Evolutionary conservation across 345 rosid genomes (phyloP).

Genomic region (Mercurialis annua): DNA sequence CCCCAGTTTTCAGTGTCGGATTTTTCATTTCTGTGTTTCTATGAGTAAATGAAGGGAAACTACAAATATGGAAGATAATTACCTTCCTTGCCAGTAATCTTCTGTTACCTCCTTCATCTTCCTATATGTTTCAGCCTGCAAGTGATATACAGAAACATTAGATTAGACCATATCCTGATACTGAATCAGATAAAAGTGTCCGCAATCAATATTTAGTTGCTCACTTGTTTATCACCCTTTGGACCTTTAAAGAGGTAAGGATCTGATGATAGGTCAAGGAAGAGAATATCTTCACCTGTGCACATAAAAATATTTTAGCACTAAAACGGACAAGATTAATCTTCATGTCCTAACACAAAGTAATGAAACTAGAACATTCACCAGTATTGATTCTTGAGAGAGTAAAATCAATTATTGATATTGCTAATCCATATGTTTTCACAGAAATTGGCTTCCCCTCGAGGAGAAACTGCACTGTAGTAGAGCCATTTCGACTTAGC

Average conservation of each 20-base stretch:
- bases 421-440: slow-evolving; percentile 54
- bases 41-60: neutral
- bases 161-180: slow-evolving; percentile 2
- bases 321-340: neutral
- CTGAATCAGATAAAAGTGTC: neutral
- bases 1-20: neutral
- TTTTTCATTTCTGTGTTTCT: neutral
- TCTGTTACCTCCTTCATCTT: slow-evolving; percentile 71
- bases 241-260: slow-evolving; percentile 87
- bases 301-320: slow-evolving; percentile 7
- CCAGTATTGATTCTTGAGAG: slow-evolving; percentile 91
- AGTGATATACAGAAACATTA: slow-evolving; percentile 16
- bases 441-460: slow-evolving; percentile 55
- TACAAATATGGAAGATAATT: slow-evolving; percentile 13
- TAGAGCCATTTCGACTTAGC: slow-evolving; percentile 59
- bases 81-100: slow-evolving; percentile 95
- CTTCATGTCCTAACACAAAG: neutral
- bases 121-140: slow-evolving; percentile 90
- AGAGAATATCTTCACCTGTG: slow-evolving; percentile 79
- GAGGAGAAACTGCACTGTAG: slow-evolving; percentile 42
- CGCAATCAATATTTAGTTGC: slow-evolving; percentile 5
- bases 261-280: slow-evolving; percentile 78
- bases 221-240: slow-evolving; percentile 87
- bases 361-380: slow-evolving; percentile 20
- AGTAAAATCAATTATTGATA: slow-evolving; percentile 88